phyloP scores from a whole-genome alignment of 495 filamentous ascomycete genomes.

The Zalerion maritima region DNA sequence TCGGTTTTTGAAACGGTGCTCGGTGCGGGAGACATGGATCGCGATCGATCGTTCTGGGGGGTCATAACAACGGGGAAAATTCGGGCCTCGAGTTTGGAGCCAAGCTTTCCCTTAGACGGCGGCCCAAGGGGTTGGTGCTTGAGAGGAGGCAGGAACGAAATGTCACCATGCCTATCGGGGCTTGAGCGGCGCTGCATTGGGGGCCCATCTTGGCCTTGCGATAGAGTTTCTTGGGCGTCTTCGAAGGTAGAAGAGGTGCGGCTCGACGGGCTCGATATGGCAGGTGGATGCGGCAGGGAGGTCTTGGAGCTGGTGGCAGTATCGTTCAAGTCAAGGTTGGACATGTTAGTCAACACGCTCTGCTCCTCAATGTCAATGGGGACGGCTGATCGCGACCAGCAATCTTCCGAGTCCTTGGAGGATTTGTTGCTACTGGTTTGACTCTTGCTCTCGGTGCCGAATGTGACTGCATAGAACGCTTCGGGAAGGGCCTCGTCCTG shows the following conservation, averaged over 20 bases:
- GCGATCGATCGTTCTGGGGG: slow-evolving; percentile 7
- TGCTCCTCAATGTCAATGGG: no score
- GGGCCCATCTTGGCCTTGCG: slow-evolving; percentile 6
- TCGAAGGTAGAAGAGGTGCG: slow-evolving; percentile 10
- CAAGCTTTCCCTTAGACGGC: slow-evolving; percentile 11
- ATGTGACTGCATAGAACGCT: no score
- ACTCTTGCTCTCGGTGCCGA: no score
- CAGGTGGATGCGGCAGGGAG: no score
- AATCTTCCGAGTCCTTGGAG: no score
- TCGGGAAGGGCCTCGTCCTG: slow-evolving; percentile 3
- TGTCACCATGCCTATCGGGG: slow-evolving; percentile 8
- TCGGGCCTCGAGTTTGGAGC: slow-evolving; percentile 9
- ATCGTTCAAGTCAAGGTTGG: no score
- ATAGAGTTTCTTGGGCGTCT: slow-evolving; percentile 6
- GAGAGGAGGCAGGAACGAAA: slow-evolving; percentile 12
- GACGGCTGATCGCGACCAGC: no score
- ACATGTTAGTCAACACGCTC: no score
- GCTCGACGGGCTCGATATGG: no score
- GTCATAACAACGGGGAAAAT: slow-evolving; percentile 12
- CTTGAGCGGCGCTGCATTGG: slow-evolving; percentile 1
- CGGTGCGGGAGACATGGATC: background rate
- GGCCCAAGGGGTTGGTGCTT: slow-evolving; percentile 18
- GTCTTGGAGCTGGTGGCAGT: no score
- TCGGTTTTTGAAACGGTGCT: slow-evolving; percentile 3
- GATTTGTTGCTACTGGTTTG: no score